Evolutionary conservation across 805 yeast genomes (phyloP).

Genomic region (Yamadazyma insecticola): DNA sequence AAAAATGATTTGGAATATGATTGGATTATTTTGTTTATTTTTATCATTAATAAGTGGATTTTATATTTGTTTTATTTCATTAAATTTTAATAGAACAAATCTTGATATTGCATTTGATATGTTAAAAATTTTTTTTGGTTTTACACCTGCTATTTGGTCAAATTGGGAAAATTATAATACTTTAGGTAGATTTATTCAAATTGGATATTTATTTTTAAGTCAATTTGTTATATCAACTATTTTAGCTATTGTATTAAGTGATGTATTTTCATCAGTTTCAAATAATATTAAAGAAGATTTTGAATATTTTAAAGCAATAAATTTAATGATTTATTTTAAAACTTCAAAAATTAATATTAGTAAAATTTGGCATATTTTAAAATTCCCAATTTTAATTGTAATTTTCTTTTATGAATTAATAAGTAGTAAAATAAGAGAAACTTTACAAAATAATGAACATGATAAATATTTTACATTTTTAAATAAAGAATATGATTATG

Average conservation of each 20-base stretch:
- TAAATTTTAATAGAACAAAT: slow-evolving; percentile 39
- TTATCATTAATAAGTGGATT: slow-evolving; percentile 50
- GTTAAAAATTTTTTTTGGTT: slow-evolving; percentile 51
- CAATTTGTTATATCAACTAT: slow-evolving; percentile 54
- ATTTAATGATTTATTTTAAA: slow-evolving; percentile 33
- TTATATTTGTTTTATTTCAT: slow-evolving; percentile 48
- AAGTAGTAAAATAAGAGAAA: slow-evolving; percentile 13
- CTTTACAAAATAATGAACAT: not conserved
- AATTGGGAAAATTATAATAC: slow-evolving; percentile 46
- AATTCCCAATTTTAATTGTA: slow-evolving; percentile 29
- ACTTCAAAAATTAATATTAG: slow-evolving; percentile 15
- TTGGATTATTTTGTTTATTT: slow-evolving; percentile 45
- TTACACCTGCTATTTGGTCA: slow-evolving; percentile 58
- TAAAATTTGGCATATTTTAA: slow-evolving; percentile 22
- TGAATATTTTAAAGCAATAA: slow-evolving; percentile 36
- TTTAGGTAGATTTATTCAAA: slow-evolving; percentile 43
- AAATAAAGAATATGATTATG: slow-evolving; percentile 23
- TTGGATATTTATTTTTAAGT: slow-evolving; percentile 49
- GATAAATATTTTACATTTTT: slow-evolving; percentile 34
- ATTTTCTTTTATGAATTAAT: slow-evolving; percentile 30
- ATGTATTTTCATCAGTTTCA: slow-evolving; percentile 32
- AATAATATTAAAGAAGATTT: slow-evolving; percentile 34
- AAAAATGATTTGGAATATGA: slow-evolving; percentile 46
- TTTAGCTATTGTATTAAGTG: slow-evolving; percentile 49
- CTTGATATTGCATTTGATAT: slow-evolving; percentile 46